Base-by-base conservation (phyloP, 306 rosid species). In the Inga laurina region DNA sequence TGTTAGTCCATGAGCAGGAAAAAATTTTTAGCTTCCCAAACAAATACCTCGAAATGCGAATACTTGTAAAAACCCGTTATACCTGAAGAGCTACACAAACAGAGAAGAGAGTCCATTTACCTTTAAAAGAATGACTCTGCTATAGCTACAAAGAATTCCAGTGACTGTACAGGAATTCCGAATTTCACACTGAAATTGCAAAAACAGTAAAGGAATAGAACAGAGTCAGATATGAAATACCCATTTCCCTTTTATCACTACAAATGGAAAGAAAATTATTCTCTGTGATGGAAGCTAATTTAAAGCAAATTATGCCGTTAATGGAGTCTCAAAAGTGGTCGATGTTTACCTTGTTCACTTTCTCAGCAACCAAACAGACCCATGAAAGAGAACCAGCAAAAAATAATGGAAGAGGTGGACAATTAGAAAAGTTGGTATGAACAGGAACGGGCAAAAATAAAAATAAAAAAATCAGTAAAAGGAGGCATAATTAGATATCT, bases 291-390 rank as follows among this genome's bases (percentile, higher is more conserved):
- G 35, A 81, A 88, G 81, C 49, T 13, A 74, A 82, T 76, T 39
- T 52, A 46, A 78, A 70, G 43, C 34, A 72, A 77, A 52, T 22
- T 1, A 21, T n/a, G 62, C 74, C 57, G 77, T 78, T 45, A 83
- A 83, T 62, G 82, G 70, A 73, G 64, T 45, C 70, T 69, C 81
- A 56, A 48, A 45, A 79, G 72, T n/a, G 27, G 72, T 72, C 78
- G 68, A 56, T 7, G 12, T 81, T 80, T 76, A 27, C 83, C 82
- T 76, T 41, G 37, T 75, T 74, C 34, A 85, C 72, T 79, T 79
- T 79, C 82, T 51, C 72, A 80, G 82, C 79, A 83, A 90, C 84
- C 84, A 74, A 83, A 74, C 78, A 56, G 64, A 75, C 76, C 78
- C 87, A 68, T 66, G 78, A 74, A n/a, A 10, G 79, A 27, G 77